Percentiles rank a stretch among this genome's conserved stretches.
Evolutionary conservation across 2,329 filamentous ascomycete genomes (phyloP).

Genomic region (Karstenula rhodostoma): DNA sequence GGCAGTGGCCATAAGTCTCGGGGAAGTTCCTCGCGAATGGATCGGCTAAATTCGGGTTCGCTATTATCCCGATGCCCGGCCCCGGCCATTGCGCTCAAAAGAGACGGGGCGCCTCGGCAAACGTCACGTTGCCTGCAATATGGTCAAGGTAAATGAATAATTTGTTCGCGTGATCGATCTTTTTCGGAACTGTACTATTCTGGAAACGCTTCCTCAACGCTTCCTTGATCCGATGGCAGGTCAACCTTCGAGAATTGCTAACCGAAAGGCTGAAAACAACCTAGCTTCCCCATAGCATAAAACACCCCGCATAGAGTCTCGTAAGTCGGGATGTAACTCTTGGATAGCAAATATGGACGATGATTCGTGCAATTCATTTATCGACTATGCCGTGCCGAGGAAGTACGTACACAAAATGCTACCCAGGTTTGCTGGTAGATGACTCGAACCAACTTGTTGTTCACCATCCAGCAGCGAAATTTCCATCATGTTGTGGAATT

Average conservation of each 20-base stretch:
- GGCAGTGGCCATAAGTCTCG: conserved; percentile 27
- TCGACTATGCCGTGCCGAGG: background rate
- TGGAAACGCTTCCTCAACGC: conserved; percentile 11
- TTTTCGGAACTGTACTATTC: conserved; percentile 2
- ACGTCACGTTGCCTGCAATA: background rate
- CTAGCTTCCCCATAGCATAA: background rate
- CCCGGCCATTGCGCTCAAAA: conserved; percentile 14
- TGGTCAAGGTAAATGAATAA: background rate
- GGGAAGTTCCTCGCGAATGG: conserved; percentile 29
- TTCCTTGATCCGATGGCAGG: conserved; percentile 2
- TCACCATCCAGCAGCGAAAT: background rate
- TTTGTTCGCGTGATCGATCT: background rate
- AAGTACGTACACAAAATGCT: background rate
- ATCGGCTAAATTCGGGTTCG: conserved; percentile 31
- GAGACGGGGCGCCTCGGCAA: conserved; percentile 20
- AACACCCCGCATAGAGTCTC: background rate
- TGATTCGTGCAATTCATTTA: background rate
- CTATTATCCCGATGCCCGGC: conserved; percentile 38
- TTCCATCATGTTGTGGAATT: conserved; percentile 27
- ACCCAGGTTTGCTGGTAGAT: background rate
- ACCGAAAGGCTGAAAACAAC: background rate
- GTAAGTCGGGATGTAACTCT: background rate
- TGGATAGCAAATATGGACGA: background rate
- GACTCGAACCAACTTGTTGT: background rate
- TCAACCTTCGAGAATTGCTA: too few species aligned